Evolutionary conservation across 2,329 filamentous ascomycete species (phyloP).

Genomic region (Epichloe sibirici): DNA sequence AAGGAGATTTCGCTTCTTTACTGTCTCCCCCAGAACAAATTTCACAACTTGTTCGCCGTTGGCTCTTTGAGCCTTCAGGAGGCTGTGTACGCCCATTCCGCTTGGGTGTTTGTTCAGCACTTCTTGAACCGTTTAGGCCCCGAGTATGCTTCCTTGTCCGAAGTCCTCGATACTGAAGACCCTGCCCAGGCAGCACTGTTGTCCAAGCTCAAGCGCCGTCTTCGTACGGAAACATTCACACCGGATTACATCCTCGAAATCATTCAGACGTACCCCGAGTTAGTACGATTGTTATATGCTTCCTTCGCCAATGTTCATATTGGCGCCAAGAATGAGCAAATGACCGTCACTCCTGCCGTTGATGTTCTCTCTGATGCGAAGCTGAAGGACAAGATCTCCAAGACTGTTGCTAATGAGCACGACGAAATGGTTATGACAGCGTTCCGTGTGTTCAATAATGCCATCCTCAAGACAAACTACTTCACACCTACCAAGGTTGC

Average conservation of each 20-base stretch:
- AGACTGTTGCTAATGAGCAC: slow-evolving; percentile 81
- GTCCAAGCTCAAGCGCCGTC: slow-evolving; percentile 86
- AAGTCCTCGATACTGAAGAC: slow-evolving; percentile 69
- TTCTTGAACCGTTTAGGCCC: slow-evolving; percentile 91
- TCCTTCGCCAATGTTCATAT: slow-evolving; percentile 84
- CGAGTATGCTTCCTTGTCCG: slow-evolving; percentile 79
- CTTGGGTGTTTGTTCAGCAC: slow-evolving; percentile 95
- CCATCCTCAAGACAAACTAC: slow-evolving; percentile 95
- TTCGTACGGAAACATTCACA: slow-evolving; percentile 94
- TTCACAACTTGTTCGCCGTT: slow-evolving; percentile 77
- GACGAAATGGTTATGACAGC: slow-evolving; percentile 97
- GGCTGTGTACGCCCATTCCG: slow-evolving; percentile 92
- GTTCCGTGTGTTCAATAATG: slow-evolving; percentile 89
- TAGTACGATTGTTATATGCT: slow-evolving; percentile 80
- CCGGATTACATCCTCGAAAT: slow-evolving; percentile 97
- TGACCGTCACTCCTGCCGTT: slow-evolving; percentile 43
- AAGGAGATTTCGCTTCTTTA: slow-evolving; percentile 96
- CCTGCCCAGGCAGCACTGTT: slow-evolving; percentile 77
- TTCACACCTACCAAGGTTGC: slow-evolving; percentile 95
- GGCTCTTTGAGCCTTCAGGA: slow-evolving; percentile 87
- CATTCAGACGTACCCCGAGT: slow-evolving; percentile 76
- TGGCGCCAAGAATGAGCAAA: slow-evolving; percentile 36
- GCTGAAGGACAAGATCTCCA: slow-evolving; percentile 65
- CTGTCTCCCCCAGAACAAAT: slow-evolving; percentile 95
- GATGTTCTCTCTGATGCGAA: slow-evolving; percentile 65